Percentiles rank a stretch among this genome's conserved stretches.
Conservation (phyloP, 2,329 filamentous ascomycete species). For the Trichoderma sp. region DNA sequence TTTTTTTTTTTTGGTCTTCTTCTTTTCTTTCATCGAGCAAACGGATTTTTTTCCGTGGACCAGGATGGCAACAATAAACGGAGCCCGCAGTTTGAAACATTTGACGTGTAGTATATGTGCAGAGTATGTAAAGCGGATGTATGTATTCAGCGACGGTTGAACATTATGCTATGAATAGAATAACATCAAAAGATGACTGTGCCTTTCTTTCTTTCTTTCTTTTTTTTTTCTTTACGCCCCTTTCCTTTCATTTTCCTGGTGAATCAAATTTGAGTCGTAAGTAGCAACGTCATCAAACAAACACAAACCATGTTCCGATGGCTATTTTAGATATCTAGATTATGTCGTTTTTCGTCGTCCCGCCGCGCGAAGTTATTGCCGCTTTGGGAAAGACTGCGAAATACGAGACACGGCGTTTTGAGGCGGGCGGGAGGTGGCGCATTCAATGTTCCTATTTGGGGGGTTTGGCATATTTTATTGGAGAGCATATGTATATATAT, state of each 20-base stretch:
- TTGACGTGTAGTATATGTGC: conserved; percentile 4
- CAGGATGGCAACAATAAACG: neutral
- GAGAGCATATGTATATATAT: neutral
- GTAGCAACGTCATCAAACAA: neutral
- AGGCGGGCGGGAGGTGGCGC: neutral
- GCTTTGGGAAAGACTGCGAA: neutral
- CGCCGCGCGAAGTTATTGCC: neutral
- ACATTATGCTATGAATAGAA: conserved; percentile 10
- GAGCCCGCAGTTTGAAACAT: neutral
- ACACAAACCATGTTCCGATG: neutral
- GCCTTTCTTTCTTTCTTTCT: neutral
- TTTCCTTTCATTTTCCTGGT: too few species aligned
- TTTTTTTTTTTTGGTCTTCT: neutral
- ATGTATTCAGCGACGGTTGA: conserved; percentile 1
- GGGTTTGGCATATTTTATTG: neutral
- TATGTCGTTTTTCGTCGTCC: neutral
- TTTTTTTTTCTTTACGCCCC: neutral
- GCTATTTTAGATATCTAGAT: neutral
- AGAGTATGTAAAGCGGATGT: neutral
- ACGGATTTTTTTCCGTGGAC: neutral
- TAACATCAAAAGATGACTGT: conserved; percentile 1
- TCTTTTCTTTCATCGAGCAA: neutral
- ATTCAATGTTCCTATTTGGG: neutral
- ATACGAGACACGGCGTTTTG: neutral
- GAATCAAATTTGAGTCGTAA: neutral